A percentile compares a stretch with the other conserved stretches of the same genome.
These are phyloP conservation scores for Globisporangium middletonii DNA, from an alignment of 352 stramenopile genomes.

Conservation along the genomic window DNA sequence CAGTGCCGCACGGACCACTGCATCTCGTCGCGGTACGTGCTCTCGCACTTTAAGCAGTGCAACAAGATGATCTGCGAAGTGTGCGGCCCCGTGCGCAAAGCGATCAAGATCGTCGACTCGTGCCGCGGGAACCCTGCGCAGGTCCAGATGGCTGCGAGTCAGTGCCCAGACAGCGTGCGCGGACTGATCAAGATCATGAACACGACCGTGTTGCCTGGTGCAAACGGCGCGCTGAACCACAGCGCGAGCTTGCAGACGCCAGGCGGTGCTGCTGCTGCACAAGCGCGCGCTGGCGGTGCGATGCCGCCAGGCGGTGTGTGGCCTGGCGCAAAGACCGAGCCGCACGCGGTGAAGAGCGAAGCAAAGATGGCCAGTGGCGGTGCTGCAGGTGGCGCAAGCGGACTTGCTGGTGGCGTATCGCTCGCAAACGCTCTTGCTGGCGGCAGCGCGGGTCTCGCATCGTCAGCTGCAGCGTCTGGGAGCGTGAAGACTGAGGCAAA, in stretches of 20 bases:
- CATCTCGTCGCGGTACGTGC: constrained; percentile 83
- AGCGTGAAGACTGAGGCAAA: constrained; percentile 11
- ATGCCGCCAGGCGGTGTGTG: constrained; percentile 5
- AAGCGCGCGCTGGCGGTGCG: constrained; percentile 2
- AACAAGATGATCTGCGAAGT: constrained; percentile 90
- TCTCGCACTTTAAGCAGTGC: constrained; percentile 89
- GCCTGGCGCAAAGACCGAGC: constrained; percentile 2
- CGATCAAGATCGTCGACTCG: constrained; percentile 85
- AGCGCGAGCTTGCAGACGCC: constrained; percentile 3
- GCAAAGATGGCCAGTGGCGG: constrained; percentile 4
- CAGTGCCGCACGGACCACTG: constrained; percentile 86
- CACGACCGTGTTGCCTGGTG: constrained; percentile 33
- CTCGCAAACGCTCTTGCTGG: background rate
- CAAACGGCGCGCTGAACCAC: constrained; percentile 22
- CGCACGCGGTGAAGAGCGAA: constrained; percentile 13
- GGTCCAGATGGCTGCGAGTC: constrained; percentile 58
- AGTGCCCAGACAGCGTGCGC: constrained; percentile 70
- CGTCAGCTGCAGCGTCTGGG: background rate
- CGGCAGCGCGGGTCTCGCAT: background rate
- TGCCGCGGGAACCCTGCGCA: constrained; percentile 69
- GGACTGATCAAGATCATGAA: constrained; percentile 89
- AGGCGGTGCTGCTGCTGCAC: background rate
- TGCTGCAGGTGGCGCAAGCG: background rate
- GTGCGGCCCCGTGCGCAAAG: constrained; percentile 78
- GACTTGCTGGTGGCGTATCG: background rate